Percentiles rank a stretch among this genome's conserved stretches.
These are phyloP conservation scores for Gracilaria gracilis DNA, from an alignment of 23 red algal genomes.

Conservation along the genomic window DNA sequence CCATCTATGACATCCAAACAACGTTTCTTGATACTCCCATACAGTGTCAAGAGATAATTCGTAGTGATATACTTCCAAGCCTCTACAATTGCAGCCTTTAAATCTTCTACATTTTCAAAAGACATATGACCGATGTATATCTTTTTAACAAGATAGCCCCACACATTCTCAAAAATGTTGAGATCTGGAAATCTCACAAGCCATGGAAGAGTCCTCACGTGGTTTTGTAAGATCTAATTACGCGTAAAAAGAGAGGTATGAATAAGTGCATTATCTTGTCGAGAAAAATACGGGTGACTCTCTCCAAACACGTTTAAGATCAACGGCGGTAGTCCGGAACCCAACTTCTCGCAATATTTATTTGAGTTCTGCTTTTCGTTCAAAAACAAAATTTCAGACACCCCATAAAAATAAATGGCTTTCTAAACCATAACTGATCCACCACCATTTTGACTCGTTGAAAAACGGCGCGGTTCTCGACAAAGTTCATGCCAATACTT, in stretches of 20 bases:
- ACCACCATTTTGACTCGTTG: neutral
- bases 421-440: neutral
- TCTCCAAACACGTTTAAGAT: neutral
- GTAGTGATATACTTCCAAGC: neutral
- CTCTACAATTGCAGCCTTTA: neutral
- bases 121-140: neutral
- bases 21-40: neutral
- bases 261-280: neutral
- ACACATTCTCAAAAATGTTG: conserved; percentile 36
- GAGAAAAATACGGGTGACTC: neutral
- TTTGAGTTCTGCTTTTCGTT: neutral
- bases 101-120: conserved; percentile 30
- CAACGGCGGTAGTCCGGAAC: neutral
- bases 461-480: neutral
- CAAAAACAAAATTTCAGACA: neutral
- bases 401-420: neutral
- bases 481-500: neutral
- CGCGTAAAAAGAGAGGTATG: neutral
- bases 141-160: neutral
- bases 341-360: conserved; percentile 15
- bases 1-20: neutral
- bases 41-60: neutral
- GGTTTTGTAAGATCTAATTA: neutral
- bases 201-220: neutral
- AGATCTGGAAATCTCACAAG: conserved; percentile 11